Conservation (phyloP, 768 basidiomycete genomes). For the Suillus cothurnatus region DNA sequence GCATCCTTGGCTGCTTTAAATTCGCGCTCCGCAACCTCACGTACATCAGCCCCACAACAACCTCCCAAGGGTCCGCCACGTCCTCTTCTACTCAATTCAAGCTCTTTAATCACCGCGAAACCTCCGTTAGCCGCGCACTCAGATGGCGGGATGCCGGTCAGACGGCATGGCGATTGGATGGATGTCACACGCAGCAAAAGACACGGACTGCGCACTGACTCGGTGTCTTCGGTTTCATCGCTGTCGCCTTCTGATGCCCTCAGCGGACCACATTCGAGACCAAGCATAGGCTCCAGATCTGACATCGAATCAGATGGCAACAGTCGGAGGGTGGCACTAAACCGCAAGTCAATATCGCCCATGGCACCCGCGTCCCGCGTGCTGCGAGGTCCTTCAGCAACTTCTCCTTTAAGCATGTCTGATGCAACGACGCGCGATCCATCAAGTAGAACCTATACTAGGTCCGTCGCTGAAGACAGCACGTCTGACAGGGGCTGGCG, state of each 20-base stretch:
- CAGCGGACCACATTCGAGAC: constrained; percentile 34
- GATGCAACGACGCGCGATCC: constrained; percentile 38
- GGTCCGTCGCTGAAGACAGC: constrained; percentile 24
- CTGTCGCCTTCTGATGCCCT: constrained; percentile 57
- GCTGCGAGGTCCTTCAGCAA: constrained; percentile 36
- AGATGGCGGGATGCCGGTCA: constrained; percentile 37
- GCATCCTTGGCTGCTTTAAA: constrained; percentile 47
- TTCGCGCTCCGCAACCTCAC: constrained; percentile 30
- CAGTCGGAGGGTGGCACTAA: constrained; percentile 64
- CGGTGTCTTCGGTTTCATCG: constrained; percentile 67
- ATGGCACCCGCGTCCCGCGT: constrained; percentile 61
- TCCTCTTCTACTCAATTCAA: constrained; percentile 66
- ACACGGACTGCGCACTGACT: constrained; percentile 48
- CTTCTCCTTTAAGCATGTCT: constrained; percentile 45
- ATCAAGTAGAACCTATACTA: constrained; percentile 20
- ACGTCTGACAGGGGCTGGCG: constrained; percentile 33
- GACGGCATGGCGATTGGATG: constrained; percentile 46
- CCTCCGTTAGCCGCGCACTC: constrained; percentile 32
- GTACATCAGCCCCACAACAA: constrained; percentile 32
- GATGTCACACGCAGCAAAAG: constrained; percentile 46
- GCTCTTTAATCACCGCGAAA: constrained; percentile 42
- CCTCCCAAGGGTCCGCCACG: constrained; percentile 57
- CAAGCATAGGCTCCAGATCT: constrained; percentile 36
- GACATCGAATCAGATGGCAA: constrained; percentile 60
- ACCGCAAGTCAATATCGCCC: constrained; percentile 69